phyloP scores from a whole-genome alignment of 2,329 filamentous ascomycete species.

The Ciborinia camelliae region DNA sequence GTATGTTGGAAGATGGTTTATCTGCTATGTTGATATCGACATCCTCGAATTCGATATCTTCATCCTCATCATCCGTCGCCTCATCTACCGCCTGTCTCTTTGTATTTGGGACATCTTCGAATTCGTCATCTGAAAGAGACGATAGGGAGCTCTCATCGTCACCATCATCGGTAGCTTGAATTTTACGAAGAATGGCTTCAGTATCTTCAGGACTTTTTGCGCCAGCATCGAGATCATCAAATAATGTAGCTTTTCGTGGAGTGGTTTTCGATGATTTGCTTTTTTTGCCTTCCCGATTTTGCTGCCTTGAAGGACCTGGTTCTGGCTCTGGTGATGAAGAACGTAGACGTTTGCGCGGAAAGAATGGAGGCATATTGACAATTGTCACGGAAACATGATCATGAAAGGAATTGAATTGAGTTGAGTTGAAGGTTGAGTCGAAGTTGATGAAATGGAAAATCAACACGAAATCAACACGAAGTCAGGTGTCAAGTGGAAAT shows the following conservation, averaged over 20 bases:
- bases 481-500: slow-evolving; percentile 2
- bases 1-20: slow-evolving; percentile 44
- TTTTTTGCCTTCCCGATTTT: slow-evolving; percentile 24
- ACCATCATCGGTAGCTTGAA: slow-evolving; percentile 45
- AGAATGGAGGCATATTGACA: slow-evolving; percentile 60
- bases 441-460: background rate
- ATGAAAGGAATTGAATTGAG: background rate
- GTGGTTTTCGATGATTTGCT: slow-evolving; percentile 28
- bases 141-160: slow-evolving; percentile 39
- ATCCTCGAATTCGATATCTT: slow-evolving; percentile 61
- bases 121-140: slow-evolving; percentile 49
- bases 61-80: slow-evolving; percentile 47
- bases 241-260: slow-evolving; percentile 54
- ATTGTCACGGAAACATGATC: slow-evolving; percentile 15
- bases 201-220: slow-evolving; percentile 43
- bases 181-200: slow-evolving; percentile 43
- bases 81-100: slow-evolving; percentile 43
- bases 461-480: slow-evolving; percentile 9
- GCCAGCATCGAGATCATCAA: slow-evolving; percentile 56
- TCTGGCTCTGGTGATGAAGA: slow-evolving; percentile 44
- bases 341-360: slow-evolving; percentile 63
- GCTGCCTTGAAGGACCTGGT: slow-evolving; percentile 23
- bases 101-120: slow-evolving; percentile 48
- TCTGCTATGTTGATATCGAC: slow-evolving; percentile 44
- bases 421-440: too few species aligned